Evolutionary conservation across 2,329 filamentous ascomycete genomes (phyloP), one percentile per base, ranked within the genome.

Genomic region (Alternaria dauci): DNA sequence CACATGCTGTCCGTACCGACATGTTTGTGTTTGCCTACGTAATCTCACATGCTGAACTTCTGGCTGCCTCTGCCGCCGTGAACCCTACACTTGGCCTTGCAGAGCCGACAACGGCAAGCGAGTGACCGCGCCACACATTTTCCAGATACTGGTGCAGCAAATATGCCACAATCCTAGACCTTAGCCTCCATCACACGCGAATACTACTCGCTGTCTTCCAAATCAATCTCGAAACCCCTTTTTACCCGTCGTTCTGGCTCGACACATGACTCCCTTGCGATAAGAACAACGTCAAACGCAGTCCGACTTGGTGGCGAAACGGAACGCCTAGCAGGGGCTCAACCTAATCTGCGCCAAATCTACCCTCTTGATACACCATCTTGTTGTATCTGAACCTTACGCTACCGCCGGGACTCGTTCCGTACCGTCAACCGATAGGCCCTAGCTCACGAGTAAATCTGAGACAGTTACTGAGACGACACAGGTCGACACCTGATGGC

Each of bases 141-240:
- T 48, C 44, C 44, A 48, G 32, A 48, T 48, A 23, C n/a, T 23
- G n/a, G n/a, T 23, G 44, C 20, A 32, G 25, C n/a, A 36, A 51
- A 38, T 12, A 51, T 8, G 7, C 34, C 47, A 26, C 20, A 38
- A 51, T 26, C 18, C 25, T 14, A 7, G 30, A 51, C 26, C 30
- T 51, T 51, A 38, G 47, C 20, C 5, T 51, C 18, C 23, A 14
- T 38, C 28, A 11, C 23, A 26, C 23, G 34, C 34, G 20, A 52
- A 26, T 16, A n/a, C 36, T 18, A 52, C 16, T n/a, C 32, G 23
- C 23, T 52, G 20, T 52, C 20, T 25, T 38, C 14, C 16, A 39
- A 8, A n/a, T 41, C 48, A 30, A 39, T 41, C 48, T 52, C 34
- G 48, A 52, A 52, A 38, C 48, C n/a, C n/a, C 28, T 28, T 52